Evolutionary conservation across 345 rosid genomes (phyloP), one percentile per base, ranked within the genome.

Genomic region (Orychophragmus violaceus): DNA sequence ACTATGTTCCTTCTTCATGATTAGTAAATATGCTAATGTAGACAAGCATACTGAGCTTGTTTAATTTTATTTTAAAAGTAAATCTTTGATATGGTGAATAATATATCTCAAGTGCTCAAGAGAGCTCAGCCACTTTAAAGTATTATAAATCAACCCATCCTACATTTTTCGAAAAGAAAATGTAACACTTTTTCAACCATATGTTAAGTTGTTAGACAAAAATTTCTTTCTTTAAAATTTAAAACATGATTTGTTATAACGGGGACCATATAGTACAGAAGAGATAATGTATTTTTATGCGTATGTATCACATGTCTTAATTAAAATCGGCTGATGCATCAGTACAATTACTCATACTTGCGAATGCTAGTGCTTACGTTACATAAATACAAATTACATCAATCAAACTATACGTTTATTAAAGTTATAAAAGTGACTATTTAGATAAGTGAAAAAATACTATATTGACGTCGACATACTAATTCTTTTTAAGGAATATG

Each of bases 251-350:
- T 46, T 1, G 21, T 46, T 21, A 9, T 46, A 48, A 33, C 44
- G 62, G 52, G 62, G 62, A 64, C 59, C 68, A 33, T 23, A 23
- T 30, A 5, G 16, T 41, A 30, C 4, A 28, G 14, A 18, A 41
- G 23, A 39, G 10, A 42, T 53, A 66, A 28, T 19, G 50, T 25
- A 54, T 19, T 18, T 39, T 29, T 21, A 19, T 54, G 70, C 62
- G 33, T 53, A 28, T 52, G 62, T 30, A 66, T 53, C 70, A 66
- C 71, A 66, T 54, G 54, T 41, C 21, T 19, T 66, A 29, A n/a
- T 54, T 5, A 41, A 66, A 50, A 50, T 36, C 36, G 22, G 57
- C 21, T 14, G 33, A 50, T 23, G 35, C 25, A 50, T 33, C 24
- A 16, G 13, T 64, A n/a, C 59, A 14, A 36, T 41, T 10, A 16